Evolutionary conservation across 768 basidiomycete species (phyloP), one percentile per base, ranked within the genome.

Genomic region (Austroboletus eburneus): DNA sequence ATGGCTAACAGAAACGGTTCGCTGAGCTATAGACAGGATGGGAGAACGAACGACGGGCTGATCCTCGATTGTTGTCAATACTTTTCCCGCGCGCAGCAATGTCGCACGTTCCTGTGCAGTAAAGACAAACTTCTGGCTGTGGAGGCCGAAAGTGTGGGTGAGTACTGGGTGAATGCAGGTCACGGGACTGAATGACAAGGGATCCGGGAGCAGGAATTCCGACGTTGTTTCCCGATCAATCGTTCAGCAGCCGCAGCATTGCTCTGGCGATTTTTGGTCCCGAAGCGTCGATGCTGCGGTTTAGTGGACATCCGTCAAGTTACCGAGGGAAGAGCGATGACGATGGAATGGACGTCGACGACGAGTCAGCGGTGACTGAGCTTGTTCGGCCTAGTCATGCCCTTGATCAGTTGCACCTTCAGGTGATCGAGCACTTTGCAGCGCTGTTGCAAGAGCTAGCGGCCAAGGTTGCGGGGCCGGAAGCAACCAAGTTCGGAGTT

Each of bases 31-130:
- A 21, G 30, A 36, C 56, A 58, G 57, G 57, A 57, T 42, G 73
- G 74, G 51, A 72, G 73, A 58, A 63, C 56, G 48, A 89, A 88
- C 56, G 89, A 92, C 56, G 71, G 72, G 42, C 65, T 85, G 32
- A 88, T 92, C 55, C 65, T 85, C 43, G 90, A 91, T 60, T 91
- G 88, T 55, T 85, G 82, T 57, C 67, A 73, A 54, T 85, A 81
- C 62, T 87, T 83, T 51, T 43, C 49, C 39, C 62, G 56, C 44
- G 64, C 54, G 32, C 70, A 66, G 21, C 65, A 57, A 37, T 67
- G 70, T n/a, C 70, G 64, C 49, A 83, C 82, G n/a, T 68, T 76
- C 43, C 54, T 89, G 36, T 81, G 83, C 60, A 87, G 79, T 46
- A 78, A 72, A 39, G 89, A 91, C 64, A 81, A 77, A 39, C 84